Evolutionary conservation across 257 asterid species (phyloP).

Genomic region (Capsicum rhomboideum): DNA sequence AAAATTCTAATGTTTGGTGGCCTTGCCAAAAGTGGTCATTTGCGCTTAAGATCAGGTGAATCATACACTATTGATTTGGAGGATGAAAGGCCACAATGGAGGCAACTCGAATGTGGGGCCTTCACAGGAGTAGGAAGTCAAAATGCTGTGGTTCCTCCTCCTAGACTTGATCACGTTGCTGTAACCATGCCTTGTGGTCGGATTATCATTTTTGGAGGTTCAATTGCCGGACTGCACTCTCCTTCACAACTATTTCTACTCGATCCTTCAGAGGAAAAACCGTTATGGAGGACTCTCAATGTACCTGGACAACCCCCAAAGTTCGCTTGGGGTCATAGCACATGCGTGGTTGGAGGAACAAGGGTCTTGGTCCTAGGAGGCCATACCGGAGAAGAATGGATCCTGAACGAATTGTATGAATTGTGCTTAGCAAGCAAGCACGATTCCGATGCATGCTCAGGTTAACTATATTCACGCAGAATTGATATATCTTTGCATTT

Average conservation of each 20-base stretch:
- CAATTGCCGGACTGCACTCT: slow-evolving; percentile 76
- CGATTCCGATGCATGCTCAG: slow-evolving; percentile 43
- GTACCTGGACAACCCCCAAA: slow-evolving; percentile 85
- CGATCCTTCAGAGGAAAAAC: slow-evolving; percentile 81
- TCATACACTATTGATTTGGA: slow-evolving; percentile 75
- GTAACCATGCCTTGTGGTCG: slow-evolving; percentile 89
- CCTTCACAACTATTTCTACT: slow-evolving; percentile 74
- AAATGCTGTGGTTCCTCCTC: slow-evolving; percentile 68
- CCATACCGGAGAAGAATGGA: slow-evolving; percentile 86
- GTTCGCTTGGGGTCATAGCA: slow-evolving; percentile 89
- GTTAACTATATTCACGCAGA: neutral
- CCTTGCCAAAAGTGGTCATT: slow-evolving; percentile 78
- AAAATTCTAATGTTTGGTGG: slow-evolving; percentile 85
- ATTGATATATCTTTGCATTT: neutral
- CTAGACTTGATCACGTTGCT: slow-evolving; percentile 80
- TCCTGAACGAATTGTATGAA: slow-evolving; percentile 69
- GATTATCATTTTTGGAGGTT: slow-evolving; percentile 74
- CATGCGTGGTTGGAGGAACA: slow-evolving; percentile 85
- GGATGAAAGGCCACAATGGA: slow-evolving; percentile 67
- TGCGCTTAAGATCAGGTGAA: slow-evolving; percentile 80
- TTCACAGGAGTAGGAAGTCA: slow-evolving; percentile 61
- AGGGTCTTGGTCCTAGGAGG: slow-evolving; percentile 85
- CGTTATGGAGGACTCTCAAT: slow-evolving; percentile 60
- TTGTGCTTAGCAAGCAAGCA: slow-evolving; percentile 75
- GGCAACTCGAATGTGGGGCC: slow-evolving; percentile 61